phyloP scores from a whole-genome alignment of 495 filamentous ascomycete genomes.

The Diplogelasinospora grovesii region DNA sequence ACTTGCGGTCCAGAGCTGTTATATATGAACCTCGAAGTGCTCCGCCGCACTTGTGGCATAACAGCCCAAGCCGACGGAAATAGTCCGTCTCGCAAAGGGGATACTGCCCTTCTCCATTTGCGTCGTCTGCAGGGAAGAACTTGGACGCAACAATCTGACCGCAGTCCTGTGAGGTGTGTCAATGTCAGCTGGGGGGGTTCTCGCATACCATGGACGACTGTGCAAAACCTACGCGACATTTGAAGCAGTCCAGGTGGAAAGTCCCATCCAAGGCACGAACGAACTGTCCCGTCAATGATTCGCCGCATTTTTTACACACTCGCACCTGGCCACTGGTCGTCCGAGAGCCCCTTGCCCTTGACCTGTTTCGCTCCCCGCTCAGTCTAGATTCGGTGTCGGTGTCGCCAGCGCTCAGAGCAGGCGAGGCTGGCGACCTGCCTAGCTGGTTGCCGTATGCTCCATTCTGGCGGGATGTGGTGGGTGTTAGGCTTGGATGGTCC shows the following conservation, averaged over 20 bases:
- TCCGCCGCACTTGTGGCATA: conserved; percentile 88
- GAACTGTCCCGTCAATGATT: conserved; percentile 86
- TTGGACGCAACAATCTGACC: conserved; percentile 94
- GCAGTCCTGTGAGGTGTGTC: conserved; percentile 64
- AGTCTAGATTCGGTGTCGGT: conserved; percentile 29
- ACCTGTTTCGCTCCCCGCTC: conserved; percentile 44
- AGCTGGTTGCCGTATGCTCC: conserved; percentile 25
- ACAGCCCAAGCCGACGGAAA: conserved; percentile 82
- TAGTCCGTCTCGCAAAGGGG: conserved; percentile 98
- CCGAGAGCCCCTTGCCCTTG: conserved; percentile 36
- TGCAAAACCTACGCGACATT: conserved; percentile 77
- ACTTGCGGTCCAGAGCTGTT: conserved; percentile 93
- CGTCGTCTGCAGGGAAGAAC: conserved; percentile 94
- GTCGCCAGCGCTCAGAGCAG: conserved; percentile 33
- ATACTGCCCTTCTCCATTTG: conserved; percentile 78
- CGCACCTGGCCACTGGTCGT: conserved; percentile 49
- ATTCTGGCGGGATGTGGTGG: conserved; percentile 32
- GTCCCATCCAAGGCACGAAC: conserved; percentile 87
- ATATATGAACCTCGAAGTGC: conserved; percentile 97
- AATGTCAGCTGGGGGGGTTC: background rate
- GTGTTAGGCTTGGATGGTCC: conserved; percentile 27
- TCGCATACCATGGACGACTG: background rate
- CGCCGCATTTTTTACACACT: conserved; percentile 82
- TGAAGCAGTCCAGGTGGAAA: conserved; percentile 97
- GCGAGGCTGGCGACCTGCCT: conserved; percentile 29